Percentiles rank a stretch among this genome's conserved stretches.
These are phyloP conservation scores for Cetraspora pellucida DNA, from an alignment of 192 early-diverging fungal genomes.

Conservation along the genomic window DNA sequence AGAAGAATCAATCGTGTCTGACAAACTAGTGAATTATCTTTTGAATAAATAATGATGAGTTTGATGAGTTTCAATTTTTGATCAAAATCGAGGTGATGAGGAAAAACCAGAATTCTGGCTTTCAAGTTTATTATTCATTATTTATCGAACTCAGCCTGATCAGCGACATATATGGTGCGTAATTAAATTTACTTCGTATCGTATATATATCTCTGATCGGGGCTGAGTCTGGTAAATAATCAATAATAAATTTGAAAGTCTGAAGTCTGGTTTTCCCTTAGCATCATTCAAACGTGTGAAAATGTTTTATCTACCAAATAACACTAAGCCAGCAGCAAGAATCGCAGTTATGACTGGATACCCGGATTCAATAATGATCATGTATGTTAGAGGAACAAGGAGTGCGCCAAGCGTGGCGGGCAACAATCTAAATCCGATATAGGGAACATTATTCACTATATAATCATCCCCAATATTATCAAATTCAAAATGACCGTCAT, in stretches of 20 bases:
- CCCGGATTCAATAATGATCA: slow-evolving; percentile 87
- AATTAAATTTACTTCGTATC: too few relatives aligned
- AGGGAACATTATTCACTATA: slow-evolving; percentile 84
- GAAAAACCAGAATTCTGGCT: too few relatives aligned
- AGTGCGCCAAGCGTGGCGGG: slow-evolving; percentile 80
- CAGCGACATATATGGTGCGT: too few relatives aligned
- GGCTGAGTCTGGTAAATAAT: too few relatives aligned
- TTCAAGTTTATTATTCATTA: too few relatives aligned
- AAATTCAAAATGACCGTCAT: slow-evolving; percentile 94
- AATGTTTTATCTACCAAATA: slow-evolving; percentile 68
- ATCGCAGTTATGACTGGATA: slow-evolving; percentile 73
- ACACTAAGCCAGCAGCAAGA: slow-evolving; percentile 75
- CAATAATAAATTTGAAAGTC: too few relatives aligned
- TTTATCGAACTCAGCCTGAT: too few relatives aligned
- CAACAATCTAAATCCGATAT: slow-evolving; percentile 77
- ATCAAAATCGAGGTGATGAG: too few relatives aligned
- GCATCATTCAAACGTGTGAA: neutral
- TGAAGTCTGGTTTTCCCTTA: too few relatives aligned
- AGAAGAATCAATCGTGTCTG: slow-evolving; percentile 93
- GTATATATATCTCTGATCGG: too few relatives aligned
- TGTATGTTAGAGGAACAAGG: slow-evolving; percentile 75
- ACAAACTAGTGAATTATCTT: slow-evolving; percentile 88
- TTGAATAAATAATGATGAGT: neutral
- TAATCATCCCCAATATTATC: slow-evolving; percentile 95
- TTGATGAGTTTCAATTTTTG: neutral